A percentile compares a stretch with the other conserved stretches of the same genome.
Evolutionary conservation across 2,329 filamentous ascomycete genomes (phyloP).

Genomic region (Teratosphaeria viscida): DNA sequence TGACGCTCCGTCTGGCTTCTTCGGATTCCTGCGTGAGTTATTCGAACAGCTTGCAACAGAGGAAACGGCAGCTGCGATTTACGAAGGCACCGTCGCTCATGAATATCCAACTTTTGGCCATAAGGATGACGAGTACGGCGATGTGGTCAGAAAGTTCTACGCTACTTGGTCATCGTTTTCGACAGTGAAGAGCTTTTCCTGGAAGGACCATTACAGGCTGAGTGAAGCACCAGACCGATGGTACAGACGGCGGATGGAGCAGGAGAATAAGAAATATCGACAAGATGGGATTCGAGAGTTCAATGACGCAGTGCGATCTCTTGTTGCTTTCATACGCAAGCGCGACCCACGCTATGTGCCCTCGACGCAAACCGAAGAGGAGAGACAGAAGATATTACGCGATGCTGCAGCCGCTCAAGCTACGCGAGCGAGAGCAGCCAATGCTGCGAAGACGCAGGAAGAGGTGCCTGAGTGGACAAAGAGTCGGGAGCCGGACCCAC

Average conservation of each 20-base stretch:
- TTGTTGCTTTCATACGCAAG: constrained; percentile 83
- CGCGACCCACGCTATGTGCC: constrained; percentile 76
- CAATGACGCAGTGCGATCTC: constrained; percentile 78
- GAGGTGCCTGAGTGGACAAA: constrained; percentile 66
- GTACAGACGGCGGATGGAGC: constrained; percentile 78
- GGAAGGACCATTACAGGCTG: constrained; percentile 76
- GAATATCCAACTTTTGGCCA: constrained; percentile 77
- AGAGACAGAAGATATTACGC: constrained; percentile 67
- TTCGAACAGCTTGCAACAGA: constrained; percentile 75
- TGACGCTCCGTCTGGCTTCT: constrained; percentile 75
- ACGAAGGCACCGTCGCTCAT: constrained; percentile 45
- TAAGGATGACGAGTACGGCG: constrained; percentile 64
- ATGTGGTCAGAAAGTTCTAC: constrained; percentile 72
- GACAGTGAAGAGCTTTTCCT: constrained; percentile 76
- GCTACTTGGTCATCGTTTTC: constrained; percentile 67
- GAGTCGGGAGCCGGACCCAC: constrained; percentile 43
- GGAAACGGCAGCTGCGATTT: constrained; percentile 61
- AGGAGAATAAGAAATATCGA: constrained; percentile 77
- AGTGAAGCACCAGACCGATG: constrained; percentile 81
- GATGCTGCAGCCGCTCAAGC: constrained; percentile 76
- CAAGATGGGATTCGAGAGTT: constrained; percentile 80
- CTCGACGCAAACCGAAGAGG: constrained; percentile 66
- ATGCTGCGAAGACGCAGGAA: constrained; percentile 61
- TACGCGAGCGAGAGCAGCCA: constrained; percentile 67
- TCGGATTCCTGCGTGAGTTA: constrained; percentile 61